Percentiles rank a stretch among this genome's conserved stretches.
phyloP scores from a whole-genome alignment of 257 asterid genomes.

The Ehretia macrophylla region DNA sequence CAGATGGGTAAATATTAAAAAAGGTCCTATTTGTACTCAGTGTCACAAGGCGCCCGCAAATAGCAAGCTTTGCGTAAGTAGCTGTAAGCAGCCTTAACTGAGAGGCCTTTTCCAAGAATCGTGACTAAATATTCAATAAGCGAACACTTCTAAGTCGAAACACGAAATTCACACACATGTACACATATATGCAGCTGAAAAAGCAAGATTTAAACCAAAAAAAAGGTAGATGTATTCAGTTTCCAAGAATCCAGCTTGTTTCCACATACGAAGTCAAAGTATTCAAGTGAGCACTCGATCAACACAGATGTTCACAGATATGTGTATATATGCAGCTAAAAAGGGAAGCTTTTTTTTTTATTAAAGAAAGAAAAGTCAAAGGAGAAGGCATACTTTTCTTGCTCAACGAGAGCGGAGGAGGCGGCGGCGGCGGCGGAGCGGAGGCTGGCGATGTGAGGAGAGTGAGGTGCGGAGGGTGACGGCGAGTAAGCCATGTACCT shows the following conservation, averaged over 20 bases:
- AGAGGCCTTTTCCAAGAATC: no score
- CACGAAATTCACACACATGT: background rate
- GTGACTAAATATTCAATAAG: no score
- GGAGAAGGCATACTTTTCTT: constrained; percentile 15
- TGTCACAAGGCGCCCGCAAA: no score
- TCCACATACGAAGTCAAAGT: no score
- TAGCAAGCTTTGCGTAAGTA: no score
- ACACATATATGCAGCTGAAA: background rate
- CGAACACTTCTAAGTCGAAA: background rate
- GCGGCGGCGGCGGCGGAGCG: constrained; percentile 11
- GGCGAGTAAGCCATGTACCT: constrained; percentile 27
- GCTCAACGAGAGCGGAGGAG: constrained; percentile 20
- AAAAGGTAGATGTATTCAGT: no score
- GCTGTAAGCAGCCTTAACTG: no score
- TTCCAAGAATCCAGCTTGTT: no score
- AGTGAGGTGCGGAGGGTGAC: constrained; percentile 26
- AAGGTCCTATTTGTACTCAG: no score
- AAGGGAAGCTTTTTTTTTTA: background rate
- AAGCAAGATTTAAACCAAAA: no score
- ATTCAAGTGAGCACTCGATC: no score
- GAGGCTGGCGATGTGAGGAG: constrained; percentile 21
- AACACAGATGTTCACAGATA: background rate
- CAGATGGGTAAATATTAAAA: no score
- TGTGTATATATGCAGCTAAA: background rate
- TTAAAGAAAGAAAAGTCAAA: background rate